Base-by-base conservation (phyloP, 768 basidiomycete genomes). In the Porphyrellus cyaneotinctus region DNA sequence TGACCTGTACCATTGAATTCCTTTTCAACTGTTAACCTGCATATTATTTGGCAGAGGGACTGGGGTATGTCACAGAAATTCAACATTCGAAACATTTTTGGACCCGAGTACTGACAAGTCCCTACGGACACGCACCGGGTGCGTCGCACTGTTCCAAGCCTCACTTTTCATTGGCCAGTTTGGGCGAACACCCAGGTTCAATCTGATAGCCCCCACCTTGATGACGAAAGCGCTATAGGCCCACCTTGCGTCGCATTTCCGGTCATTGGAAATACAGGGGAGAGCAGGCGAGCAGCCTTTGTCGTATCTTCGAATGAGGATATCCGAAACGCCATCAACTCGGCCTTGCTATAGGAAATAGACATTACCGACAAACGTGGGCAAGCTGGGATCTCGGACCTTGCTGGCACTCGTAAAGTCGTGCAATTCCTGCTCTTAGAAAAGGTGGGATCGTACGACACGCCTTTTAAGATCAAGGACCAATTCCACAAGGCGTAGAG, bases 141-240 rank as follows among this genome's bases (percentile, higher is more conserved):
- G 64, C 43, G 82, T 74, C 12, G 17, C 20, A 23, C 35, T 39
- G 35, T n/a, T n/a, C n/a, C n/a, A n/a, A n/a, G n/a, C n/a, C 28
- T 15, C 22, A 22, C 23, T 31, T 23, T 39, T 28, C 45, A 3
- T 8, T 41, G 26, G 26, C 4, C 26, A 4, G 9, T 26, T 18
- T 43, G 48, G 57, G 22, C 38, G 41, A 28, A 17, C 38, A n/a
- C 52, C 22, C 61, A 95, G 94, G 39, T 97, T 97, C 72, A 92
- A 97, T 57, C 87, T 95, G 0, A 85, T 99, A 43, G 93, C 97
- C 0, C 78, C 84, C 0, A 97, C 95, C 0, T 77, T 94, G 41
- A 78, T 97, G 71, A 80, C 77, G 37, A 88, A 85, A 62, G 92
- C 91, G 0, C 75, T 99, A 1, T 82, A 85, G 60, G 61, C 74